These are phyloP conservation scores for Claviceps africana DNA, from an alignment of 2,329 filamentous ascomycete species.

Conservation along the genomic window DNA sequence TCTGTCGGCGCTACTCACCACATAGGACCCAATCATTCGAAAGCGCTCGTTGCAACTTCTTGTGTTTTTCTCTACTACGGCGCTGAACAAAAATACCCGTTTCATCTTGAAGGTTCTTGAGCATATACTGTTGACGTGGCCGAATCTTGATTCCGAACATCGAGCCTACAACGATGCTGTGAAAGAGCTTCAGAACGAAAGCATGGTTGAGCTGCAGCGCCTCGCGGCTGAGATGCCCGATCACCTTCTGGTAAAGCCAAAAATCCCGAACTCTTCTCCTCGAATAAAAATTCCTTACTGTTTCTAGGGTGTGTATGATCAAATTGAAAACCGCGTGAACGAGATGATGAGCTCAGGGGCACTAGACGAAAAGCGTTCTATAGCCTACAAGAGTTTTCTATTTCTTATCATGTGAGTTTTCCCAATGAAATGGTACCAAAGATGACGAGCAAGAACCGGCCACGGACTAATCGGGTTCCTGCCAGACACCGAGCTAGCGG, in stretches of 20 bases:
- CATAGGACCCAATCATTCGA: constrained; percentile 63
- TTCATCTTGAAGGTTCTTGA: constrained; percentile 86
- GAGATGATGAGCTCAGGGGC: constrained; percentile 61
- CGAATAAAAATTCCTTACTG: background rate
- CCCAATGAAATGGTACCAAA: background rate
- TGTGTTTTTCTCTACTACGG: constrained; percentile 72
- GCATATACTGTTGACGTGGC: constrained; percentile 74
- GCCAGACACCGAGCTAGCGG: constrained; percentile 63
- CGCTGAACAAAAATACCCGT: constrained; percentile 58
- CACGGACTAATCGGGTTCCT: background rate
- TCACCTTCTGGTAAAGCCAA: constrained; percentile 53
- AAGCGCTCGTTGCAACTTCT: constrained; percentile 71
- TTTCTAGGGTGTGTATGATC: constrained; percentile 62
- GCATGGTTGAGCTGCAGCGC: constrained; percentile 76
- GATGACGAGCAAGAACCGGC: background rate
- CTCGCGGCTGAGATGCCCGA: constrained; percentile 85
- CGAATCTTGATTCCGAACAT: constrained; percentile 56
- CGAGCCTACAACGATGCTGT: constrained; percentile 73
- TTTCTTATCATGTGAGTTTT: constrained; percentile 70
- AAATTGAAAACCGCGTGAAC: constrained; percentile 70
- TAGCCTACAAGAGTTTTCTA: constrained; percentile 78
- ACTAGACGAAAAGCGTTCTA: constrained; percentile 68
- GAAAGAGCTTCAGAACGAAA: constrained; percentile 73
- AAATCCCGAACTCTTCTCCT: background rate
- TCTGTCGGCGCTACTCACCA: background rate